Evolutionary conservation across 129 eudicot genomes (phyloP), one percentile per base, ranked within the genome.

Genomic region (Tagetes erecta): DNA sequence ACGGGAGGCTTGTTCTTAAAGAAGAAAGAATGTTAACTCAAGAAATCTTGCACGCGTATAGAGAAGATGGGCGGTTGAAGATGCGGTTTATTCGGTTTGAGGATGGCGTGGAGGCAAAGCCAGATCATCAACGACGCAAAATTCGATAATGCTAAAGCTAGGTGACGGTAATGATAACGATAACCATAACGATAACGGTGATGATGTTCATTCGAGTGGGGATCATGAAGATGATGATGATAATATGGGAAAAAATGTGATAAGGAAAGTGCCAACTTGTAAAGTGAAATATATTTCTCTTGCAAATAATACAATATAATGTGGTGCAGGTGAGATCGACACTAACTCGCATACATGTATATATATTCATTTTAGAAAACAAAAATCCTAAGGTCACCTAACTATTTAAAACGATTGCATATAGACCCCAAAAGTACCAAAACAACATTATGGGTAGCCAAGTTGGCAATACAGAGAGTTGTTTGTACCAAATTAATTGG

Each of bases 51-150:
- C 94, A 85, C 30, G 92, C 91, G 7, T 74, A 66, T 40, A 64
- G 99, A 73, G 96, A 91, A 84, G 86, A 91, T 31, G 99, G 99
- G 5, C 83, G 99, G 1, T 76, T 94, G 85, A 85, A 72, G 80
- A 38, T 94, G 77, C 85, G 80, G 20, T 80, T 86, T 63, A 65
- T 88, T 49, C 91, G 80, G 27, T 84, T 91, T 1, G 87, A 86
- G 12, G 99, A 94, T 66, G 89, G 88, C 5, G 69, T 57, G 13
- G 56, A 65, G 3, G 85, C 80, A 5, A 83, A 78, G 8, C 83
- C 73, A 3, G 83, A 77, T 5, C 34, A 77, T 5, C 34, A 77
- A 77, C 1, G 76, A 59, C 2, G 78, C 74, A n/a, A 76, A 76
- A 27, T 70, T 33, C 20, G 77, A 76, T 14, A 67, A 71, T 0